Base-by-base conservation (phyloP, 2,329 filamentous ascomycete species). In the Trichocomaceae sp. region DNA sequence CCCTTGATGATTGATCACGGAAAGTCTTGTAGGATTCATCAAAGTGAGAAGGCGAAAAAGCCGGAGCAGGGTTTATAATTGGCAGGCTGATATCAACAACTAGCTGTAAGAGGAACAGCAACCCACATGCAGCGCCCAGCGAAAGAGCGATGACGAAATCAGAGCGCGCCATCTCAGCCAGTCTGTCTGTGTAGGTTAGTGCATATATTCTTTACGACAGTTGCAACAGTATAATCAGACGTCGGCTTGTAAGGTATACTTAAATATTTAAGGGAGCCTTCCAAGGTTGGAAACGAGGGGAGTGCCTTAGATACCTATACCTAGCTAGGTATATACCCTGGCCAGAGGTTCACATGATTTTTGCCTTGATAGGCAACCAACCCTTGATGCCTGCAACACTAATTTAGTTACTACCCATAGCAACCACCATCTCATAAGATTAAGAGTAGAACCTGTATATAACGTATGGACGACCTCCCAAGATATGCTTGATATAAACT, bases 21-120 rank as follows among this genome's bases (percentile, higher is more conserved):
- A 53, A 47, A 1, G 44, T 22, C 7, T n/a, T 13, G 10, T 53
- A 17, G 13, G 19, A 42, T 17, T 41, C 49, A n/a, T 22, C 26
- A 39, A 22, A 17, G 10, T 22, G 37, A 17, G 9, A 8, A 22
- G 15, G 31, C 12, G 39, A 17, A 20, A 2, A 26, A 20, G 23
- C 15, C 7, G 23, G 39, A 20, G 19, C 22, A 22, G 17, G 23
- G 57, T 60, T 62, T 12, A 7, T 8, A 42, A 42, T 9, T 42
- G 26, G 15, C 23, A 48, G 5, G 29, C 59, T 62, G 46, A 62
- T 44, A 19, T 64, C 52, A 1, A 63, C 63, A 29, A 70, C 47
- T 33, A 71, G 51, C 52, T 71, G 69, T 20, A 72, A 45, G 48
- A 69, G 56, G 1, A 70, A 57, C 37, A 73, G 52, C 17, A 64